These are phyloP conservation scores for Ricinus communis DNA, from an alignment of 345 rosid species.

Conservation along the genomic window DNA sequence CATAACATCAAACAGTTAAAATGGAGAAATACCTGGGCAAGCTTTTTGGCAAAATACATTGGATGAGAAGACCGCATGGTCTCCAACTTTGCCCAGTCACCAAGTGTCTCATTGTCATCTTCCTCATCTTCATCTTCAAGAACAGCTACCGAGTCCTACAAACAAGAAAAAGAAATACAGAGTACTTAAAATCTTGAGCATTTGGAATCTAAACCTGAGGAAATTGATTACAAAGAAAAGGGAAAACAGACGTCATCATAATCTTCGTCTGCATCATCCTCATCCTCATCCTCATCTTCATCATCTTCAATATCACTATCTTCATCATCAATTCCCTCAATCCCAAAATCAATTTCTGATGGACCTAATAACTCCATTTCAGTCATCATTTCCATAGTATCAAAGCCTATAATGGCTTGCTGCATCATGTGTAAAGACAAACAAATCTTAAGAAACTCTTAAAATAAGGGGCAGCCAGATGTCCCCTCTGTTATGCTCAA, in stretches of 20 bases:
- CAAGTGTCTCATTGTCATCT: conserved; percentile 57
- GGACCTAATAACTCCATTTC: conserved; percentile 71
- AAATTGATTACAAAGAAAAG: conserved; percentile 12
- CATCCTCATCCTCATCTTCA: conserved; percentile 34
- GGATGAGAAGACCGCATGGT: conserved; percentile 94
- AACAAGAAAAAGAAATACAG: conserved; percentile 23
- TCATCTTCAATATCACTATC: conserved; percentile 59
- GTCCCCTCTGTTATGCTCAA: not conserved
- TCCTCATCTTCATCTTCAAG: conserved; percentile 62
- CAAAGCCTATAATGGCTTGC: conserved; percentile 90
- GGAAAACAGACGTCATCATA: conserved; percentile 51
- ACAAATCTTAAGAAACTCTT: conserved; percentile 8
- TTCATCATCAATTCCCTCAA: conserved; percentile 63
- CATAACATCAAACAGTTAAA: not conserved
- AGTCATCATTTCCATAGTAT: conserved; percentile 68
- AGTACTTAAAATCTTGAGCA: conserved; percentile 7
- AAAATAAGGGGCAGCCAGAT: conserved; percentile 3
- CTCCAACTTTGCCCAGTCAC: conserved; percentile 91
- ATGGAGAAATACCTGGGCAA: conserved; percentile 54
- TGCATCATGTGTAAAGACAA: conserved; percentile 41
- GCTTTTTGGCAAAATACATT: conserved; percentile 79
- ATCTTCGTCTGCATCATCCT: conserved; percentile 40
- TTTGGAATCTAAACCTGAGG: conserved; percentile 13
- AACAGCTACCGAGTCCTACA: conserved; percentile 71
- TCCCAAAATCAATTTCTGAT: conserved; percentile 67